Conservation (phyloP, 345 rosid genomes). For the Adansonia digitata region DNA sequence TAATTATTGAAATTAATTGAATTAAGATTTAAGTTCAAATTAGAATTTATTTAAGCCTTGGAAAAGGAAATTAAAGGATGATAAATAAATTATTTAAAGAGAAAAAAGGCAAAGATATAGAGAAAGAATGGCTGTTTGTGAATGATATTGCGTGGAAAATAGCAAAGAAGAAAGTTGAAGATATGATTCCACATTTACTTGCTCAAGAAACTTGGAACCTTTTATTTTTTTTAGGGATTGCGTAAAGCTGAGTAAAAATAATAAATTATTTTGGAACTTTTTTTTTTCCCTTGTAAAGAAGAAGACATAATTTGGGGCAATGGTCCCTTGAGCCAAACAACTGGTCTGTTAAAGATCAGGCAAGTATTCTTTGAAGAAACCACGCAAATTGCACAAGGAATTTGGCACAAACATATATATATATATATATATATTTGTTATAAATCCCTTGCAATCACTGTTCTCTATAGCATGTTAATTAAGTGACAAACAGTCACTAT, state of each 20-base stretch:
- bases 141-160: neutral
- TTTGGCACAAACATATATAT: neutral
- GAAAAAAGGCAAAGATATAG: neutral
- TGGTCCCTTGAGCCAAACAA: constrained; percentile 21
- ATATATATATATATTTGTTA: no score
- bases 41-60: neutral
- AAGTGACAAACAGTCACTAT: neutral
- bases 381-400: constrained; percentile 16
- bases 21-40: no score
- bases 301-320: constrained; percentile 20
- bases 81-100: neutral
- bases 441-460: neutral
- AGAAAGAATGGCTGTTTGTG: neutral
- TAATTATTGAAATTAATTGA: neutral
- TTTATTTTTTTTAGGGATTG: constrained; percentile 23
- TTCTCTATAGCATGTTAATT: neutral
- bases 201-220: constrained; percentile 37
- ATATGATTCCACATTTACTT: constrained; percentile 44
- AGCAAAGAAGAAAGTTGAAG: constrained; percentile 8
- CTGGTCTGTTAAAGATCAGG: constrained; percentile 23
- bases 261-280: neutral
- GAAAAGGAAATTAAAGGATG: neutral
- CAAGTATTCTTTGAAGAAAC: constrained; percentile 14
- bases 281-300: neutral
- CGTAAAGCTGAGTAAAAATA: constrained; percentile 33